phyloP scores from a whole-genome alignment of 2,329 filamentous ascomycete genomes.

The Stromatinia cepivora region DNA sequence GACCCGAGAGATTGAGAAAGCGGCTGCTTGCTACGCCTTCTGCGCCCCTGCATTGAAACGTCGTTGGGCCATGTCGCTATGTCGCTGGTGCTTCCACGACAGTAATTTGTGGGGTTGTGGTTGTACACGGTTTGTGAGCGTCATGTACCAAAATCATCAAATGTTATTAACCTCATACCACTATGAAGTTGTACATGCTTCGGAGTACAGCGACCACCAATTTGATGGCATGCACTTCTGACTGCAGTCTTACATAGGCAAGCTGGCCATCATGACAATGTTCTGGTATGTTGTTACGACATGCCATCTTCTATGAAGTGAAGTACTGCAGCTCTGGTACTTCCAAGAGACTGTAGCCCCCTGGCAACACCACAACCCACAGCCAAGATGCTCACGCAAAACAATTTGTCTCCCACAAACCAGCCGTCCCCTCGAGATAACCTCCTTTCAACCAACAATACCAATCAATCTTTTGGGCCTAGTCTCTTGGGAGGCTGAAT shows the following conservation, averaged over 20 bases:
- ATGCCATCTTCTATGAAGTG: slow-evolving; percentile 15
- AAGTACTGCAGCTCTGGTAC: neutral
- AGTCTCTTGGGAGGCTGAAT: slow-evolving; percentile 10
- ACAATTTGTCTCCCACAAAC: slow-evolving; percentile 21
- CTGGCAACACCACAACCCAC: slow-evolving; percentile 5
- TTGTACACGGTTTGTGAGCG: slow-evolving; percentile 21
- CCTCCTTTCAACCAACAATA: neutral
- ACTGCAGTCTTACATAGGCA: slow-evolving; percentile 14
- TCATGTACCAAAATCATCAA: slow-evolving; percentile 19
- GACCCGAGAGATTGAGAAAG: slow-evolving; percentile 2
- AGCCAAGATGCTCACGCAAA: slow-evolving; percentile 4
- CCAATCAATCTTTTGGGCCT: neutral
- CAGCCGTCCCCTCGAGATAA: slow-evolving; percentile 4
- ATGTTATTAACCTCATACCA: slow-evolving; percentile 19
- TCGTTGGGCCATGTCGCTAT: slow-evolving; percentile 19
- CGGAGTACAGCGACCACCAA: slow-evolving; percentile 12
- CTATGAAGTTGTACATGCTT: slow-evolving; percentile 13
- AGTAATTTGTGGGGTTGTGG: slow-evolving; percentile 18
- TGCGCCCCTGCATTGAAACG: slow-evolving; percentile 23
- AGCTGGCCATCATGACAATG: neutral
- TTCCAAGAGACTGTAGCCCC: slow-evolving; percentile 5
- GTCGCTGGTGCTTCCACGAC: slow-evolving; percentile 16
- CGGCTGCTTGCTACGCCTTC: slow-evolving; percentile 20
- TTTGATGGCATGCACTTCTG: slow-evolving; percentile 10
- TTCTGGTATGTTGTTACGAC: slow-evolving; percentile 19